A percentile compares a stretch with the other conserved stretches of the same genome.
Conservation (phyloP, 2,329 filamentous ascomycete species). For the Aspergillus cejpii region DNA sequence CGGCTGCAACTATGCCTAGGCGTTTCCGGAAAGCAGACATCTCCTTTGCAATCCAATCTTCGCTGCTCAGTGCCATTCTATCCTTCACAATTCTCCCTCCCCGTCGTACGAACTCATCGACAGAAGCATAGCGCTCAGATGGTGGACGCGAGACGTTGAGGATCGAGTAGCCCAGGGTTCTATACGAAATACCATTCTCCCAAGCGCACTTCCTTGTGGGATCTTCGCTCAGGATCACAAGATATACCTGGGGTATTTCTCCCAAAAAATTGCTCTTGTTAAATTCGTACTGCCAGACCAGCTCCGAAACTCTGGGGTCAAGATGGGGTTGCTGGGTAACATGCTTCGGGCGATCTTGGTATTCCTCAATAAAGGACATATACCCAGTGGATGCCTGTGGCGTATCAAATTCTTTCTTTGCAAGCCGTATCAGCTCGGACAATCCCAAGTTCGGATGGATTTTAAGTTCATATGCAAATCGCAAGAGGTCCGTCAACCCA, state of each 20-base stretch:
- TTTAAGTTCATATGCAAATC: conserved; percentile 39
- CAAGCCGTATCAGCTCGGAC: conserved; percentile 27
- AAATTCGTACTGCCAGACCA: conserved; percentile 41
- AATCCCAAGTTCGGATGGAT: conserved; percentile 25
- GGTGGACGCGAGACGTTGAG: conserved; percentile 36
- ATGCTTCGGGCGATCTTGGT: conserved; percentile 16
- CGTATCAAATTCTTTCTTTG: conserved; percentile 19
- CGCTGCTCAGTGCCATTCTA: conserved; percentile 20
- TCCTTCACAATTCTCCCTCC: conserved; percentile 32
- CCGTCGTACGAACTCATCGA: conserved; percentile 35
- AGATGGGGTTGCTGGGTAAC: conserved; percentile 22
- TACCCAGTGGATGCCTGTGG: conserved; percentile 20
- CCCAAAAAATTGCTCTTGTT: conserved; percentile 14
- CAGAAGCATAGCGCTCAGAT: conserved; percentile 13
- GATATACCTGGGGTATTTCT: conserved; percentile 48
- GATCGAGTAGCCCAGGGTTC: conserved; percentile 52
- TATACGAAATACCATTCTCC: conserved; percentile 47
- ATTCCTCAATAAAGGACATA: conserved; percentile 33
- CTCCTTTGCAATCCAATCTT: conserved; percentile 15
- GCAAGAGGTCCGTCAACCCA: conserved; percentile 29
- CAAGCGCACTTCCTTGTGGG: conserved; percentile 52
- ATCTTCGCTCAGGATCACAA: conserved; percentile 58
- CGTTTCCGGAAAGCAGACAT: conserved; percentile 17
- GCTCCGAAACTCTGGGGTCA: conserved; percentile 49
- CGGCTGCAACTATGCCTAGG: conserved; percentile 17